phyloP scores from a whole-genome alignment of 345 rosid species.

The Citrus mangshanensis region DNA sequence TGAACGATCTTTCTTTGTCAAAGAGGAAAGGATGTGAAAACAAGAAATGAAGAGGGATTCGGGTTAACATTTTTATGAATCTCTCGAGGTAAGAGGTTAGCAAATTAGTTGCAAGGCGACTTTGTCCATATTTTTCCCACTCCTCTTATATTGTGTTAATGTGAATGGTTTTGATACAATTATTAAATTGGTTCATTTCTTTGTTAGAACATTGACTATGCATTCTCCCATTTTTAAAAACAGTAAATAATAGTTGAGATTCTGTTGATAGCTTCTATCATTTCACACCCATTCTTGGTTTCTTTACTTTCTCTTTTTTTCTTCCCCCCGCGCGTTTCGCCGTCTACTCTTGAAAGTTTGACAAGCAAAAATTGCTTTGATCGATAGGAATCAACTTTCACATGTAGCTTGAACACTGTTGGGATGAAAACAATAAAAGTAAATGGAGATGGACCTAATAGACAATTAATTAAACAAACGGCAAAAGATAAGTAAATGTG shows the following conservation, averaged over 20 bases:
- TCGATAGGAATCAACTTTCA: not conserved
- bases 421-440: not conserved
- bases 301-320: too few species aligned
- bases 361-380: not conserved
- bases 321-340: too few species aligned
- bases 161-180: not conserved
- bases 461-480: not conserved
- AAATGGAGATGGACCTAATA: not conserved
- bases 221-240: not conserved
- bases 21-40: not conserved
- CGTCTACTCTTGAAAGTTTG: not conserved
- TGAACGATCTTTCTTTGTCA: not conserved
- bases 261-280: not conserved
- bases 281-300: not conserved
- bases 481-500: not conserved
- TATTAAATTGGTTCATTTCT: not conserved
- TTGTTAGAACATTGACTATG: not conserved
- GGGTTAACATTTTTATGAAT: not conserved
- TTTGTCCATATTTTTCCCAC: not conserved
- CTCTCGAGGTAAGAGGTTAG: not conserved
- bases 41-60: not conserved
- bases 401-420: not conserved
- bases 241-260: not conserved
- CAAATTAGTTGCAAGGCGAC: not conserved
- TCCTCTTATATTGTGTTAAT: not conserved